Evolutionary conservation across 2,329 filamentous ascomycete species (phyloP).

Genomic region (Xylariaceae sp.): DNA sequence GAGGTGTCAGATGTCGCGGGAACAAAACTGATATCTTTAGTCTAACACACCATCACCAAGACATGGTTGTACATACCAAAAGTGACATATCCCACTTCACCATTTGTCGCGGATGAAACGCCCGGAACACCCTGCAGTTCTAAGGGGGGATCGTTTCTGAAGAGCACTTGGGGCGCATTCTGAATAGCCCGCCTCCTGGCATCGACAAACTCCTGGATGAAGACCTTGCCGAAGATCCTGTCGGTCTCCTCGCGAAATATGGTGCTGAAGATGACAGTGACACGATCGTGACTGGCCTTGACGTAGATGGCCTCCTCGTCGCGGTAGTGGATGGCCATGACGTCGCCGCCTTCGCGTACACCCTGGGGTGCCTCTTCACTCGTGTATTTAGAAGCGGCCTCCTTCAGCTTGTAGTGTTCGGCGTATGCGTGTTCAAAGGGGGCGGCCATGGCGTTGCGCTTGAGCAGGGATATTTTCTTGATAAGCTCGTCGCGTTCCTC

Average conservation of each 20-base stretch:
- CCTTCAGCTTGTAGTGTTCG: conserved; percentile 80
- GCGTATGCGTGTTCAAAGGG: conserved; percentile 97
- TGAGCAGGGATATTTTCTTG: conserved; percentile 81
- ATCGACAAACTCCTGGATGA: conserved; percentile 98
- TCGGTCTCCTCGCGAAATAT: conserved; percentile 98
- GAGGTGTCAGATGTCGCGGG: conserved; percentile 85
- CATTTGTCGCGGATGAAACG: conserved; percentile 69
- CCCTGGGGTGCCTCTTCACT: conserved; percentile 92
- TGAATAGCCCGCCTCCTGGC: conserved; percentile 91
- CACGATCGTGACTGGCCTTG: conserved; percentile 94
- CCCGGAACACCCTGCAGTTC: conserved; percentile 85
- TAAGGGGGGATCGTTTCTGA: conserved; percentile 88
- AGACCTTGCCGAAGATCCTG: conserved; percentile 94
- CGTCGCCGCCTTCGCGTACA: conserved; percentile 79
- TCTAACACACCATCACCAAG: background rate
- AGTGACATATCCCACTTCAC: conserved; percentile 94
- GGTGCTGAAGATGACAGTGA: conserved; percentile 98
- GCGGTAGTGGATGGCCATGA: conserved; percentile 96
- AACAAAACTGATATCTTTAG: conserved; percentile 68
- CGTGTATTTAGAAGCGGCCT: conserved; percentile 88
- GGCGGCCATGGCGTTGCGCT: conserved; percentile 98
- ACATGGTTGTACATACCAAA: conserved; percentile 61
- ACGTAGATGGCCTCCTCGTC: conserved; percentile 99
- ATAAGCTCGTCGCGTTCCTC: conserved; percentile 85
- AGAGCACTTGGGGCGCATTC: conserved; percentile 96